Percentiles rank a stretch among this genome's conserved stretches.
Conservation (phyloP, 2,329 filamentous ascomycete genomes). For the Claviceps maximensis region DNA sequence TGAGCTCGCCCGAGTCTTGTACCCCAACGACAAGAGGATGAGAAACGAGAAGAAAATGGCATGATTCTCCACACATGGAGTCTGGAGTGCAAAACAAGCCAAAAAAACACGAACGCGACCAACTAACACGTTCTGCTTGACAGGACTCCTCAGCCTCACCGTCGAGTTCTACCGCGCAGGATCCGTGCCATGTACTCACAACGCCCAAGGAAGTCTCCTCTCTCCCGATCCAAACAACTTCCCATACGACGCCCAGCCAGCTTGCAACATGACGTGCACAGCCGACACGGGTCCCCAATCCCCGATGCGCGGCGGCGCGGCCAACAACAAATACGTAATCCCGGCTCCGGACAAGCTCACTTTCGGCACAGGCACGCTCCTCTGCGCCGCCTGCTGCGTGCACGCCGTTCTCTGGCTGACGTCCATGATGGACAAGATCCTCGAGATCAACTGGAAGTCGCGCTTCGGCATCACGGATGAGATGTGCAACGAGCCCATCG, state of each 20-base stretch:
- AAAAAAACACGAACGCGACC: background rate
- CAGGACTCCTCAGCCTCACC: slow-evolving; percentile 45
- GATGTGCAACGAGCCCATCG: slow-evolving; percentile 27
- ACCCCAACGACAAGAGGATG: too few species aligned
- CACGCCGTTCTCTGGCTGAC: slow-evolving; percentile 48
- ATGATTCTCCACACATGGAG: too few species aligned
- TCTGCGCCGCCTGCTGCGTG: slow-evolving; percentile 52
- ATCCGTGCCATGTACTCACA: slow-evolving; percentile 27
- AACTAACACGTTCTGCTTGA: background rate
- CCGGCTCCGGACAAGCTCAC: slow-evolving; percentile 41
- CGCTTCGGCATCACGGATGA: slow-evolving; percentile 18
- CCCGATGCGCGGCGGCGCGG: slow-evolving; percentile 38
- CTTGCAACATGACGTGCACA: slow-evolving; percentile 36
- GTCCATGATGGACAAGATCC: slow-evolving; percentile 51
- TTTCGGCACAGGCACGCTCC: slow-evolving; percentile 45
- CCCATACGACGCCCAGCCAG: slow-evolving; percentile 24
- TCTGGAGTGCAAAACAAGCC: too few species aligned
- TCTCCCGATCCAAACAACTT: slow-evolving; percentile 26
- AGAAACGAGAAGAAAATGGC: too few species aligned
- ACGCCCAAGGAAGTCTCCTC: slow-evolving; percentile 24
- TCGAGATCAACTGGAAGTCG: slow-evolving; percentile 46
- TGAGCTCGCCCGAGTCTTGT: slow-evolving; percentile 16
- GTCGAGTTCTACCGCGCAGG: slow-evolving; percentile 50
- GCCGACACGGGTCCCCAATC: slow-evolving; percentile 35
- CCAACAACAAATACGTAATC: slow-evolving; percentile 50